Evolutionary conservation across 169 alveolate genomes (phyloP), one percentile per base, ranked within the genome.

Genomic region (Plasmodium reichenowi): DNA sequence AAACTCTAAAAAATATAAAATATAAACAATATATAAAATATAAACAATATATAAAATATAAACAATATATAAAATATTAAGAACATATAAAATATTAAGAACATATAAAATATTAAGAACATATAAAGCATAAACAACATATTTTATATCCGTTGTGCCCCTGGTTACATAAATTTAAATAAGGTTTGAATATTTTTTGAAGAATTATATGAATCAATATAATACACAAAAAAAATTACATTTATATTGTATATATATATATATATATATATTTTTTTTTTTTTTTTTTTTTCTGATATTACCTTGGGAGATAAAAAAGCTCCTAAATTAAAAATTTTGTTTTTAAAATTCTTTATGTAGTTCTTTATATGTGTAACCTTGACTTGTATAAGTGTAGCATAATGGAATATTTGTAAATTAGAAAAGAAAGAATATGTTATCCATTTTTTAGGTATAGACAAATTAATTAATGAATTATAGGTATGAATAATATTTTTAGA

Each of bases 281-380:
- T 32, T 5, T 32, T 32, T 32, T 5, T 5, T 32, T 32, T 32
- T 15, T 17, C 4, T 62, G 2, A 10, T 56, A 56, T 24, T 72
- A 80, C 90, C 83, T 72, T 54, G 0, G 90, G 90, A 72, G 90
- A 80, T 17, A 80, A 68, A 20, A 80, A 80, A 45, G 83, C 32
- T 13, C 85, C 90, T 64, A 80, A 32, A 52, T 80, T 80, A 62
- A 80, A 80, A 26, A 80, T 48, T 20, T 63, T 71, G 20, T 80
- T 80, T 13, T 43, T 45, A 43, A 38, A 22, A 20, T 58, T 59
- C 20, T 43, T 22, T 4, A 83, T 67, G 47, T 83, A 83, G 48
- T 63, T 68, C 32, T 48, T 70, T 3, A 83, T 63, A 67, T 83
- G 59, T 26, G 80, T 52, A 83, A 83, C 52, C 32, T 83, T 83